A percentile compares a stretch with the other conserved stretches of the same genome.
Evolutionary conservation across 2,329 filamentous ascomycete species (phyloP).

Genomic region (Aspergillus melleus): DNA sequence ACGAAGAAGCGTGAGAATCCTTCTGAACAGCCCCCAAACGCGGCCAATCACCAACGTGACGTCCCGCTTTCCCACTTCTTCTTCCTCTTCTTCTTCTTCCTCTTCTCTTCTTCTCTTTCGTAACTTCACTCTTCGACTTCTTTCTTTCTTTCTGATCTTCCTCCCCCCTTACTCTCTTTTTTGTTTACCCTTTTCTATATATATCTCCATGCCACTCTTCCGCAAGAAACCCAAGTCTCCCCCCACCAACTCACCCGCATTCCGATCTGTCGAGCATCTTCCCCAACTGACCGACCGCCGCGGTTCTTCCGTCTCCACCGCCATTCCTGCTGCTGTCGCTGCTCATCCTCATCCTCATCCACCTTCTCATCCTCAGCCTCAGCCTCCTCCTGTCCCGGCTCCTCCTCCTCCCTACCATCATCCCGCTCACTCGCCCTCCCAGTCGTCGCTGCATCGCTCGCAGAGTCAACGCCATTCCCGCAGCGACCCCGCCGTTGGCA

Average conservation of each 20-base stretch:
- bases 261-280: constrained; percentile 23
- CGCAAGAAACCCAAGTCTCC: constrained; percentile 22
- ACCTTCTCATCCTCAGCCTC: constrained; percentile 1
- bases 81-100: not conserved
- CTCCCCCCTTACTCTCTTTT: not conserved
- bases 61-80: not conserved
- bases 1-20: too few species aligned
- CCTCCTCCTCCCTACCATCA: constrained; percentile 4
- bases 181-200: not conserved
- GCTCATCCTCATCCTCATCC: not conserved
- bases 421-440: constrained; percentile 9
- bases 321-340: constrained; percentile 1
- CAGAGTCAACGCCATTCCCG: constrained; percentile 28
- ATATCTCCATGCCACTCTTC: constrained; percentile 26
- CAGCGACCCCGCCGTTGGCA: not conserved
- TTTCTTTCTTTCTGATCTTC: constrained; percentile 1
- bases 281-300: constrained; percentile 6
- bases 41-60: not conserved
- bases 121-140: not conserved
- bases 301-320: constrained; percentile 16
- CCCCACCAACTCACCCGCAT: constrained; percentile 14
- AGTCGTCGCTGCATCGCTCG: constrained; percentile 20
- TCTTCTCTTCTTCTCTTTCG: not conserved
- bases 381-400: not conserved
- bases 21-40: not conserved